These are phyloP conservation scores for Sporobolomyces pararoseus DNA, from an alignment of 768 basidiomycete species.

Conservation along the genomic window DNA sequence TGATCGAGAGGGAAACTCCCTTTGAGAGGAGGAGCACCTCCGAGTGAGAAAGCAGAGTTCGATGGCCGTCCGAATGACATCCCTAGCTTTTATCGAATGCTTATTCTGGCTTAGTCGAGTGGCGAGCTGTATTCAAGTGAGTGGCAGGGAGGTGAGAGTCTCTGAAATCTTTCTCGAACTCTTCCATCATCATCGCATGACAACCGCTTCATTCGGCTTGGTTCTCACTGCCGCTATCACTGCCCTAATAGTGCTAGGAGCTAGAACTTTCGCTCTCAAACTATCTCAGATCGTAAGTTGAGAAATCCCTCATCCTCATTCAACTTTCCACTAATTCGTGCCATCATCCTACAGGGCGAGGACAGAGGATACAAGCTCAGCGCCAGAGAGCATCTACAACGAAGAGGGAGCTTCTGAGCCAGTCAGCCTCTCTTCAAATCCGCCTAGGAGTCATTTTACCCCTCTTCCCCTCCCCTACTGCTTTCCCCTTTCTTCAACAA, in stretches of 20 bases:
- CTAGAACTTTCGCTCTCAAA: slow-evolving; percentile 3
- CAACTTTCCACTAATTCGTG: background rate
- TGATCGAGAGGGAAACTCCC: slow-evolving; percentile 53
- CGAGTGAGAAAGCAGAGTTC: slow-evolving; percentile 46
- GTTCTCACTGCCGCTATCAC: background rate
- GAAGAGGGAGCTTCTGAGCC: slow-evolving; percentile 27
- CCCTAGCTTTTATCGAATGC: background rate
- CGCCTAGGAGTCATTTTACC: too few species aligned
- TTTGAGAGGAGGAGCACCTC: slow-evolving; percentile 47
- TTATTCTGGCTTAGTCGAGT: too few species aligned
- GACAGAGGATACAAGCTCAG: slow-evolving; percentile 10
- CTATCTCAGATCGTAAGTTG: slow-evolving; percentile 15
- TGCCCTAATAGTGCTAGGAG: background rate
- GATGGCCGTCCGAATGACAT: slow-evolving; percentile 51
- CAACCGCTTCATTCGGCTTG: slow-evolving; percentile 1
- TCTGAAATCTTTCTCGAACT: background rate
- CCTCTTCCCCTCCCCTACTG: slow-evolving; percentile 3
- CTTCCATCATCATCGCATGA: background rate
- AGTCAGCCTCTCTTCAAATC: background rate
- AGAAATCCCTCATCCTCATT: background rate
- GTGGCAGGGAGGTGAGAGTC: too few species aligned
- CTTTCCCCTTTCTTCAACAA: slow-evolving; percentile 4
- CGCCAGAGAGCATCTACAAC: slow-evolving; percentile 10
- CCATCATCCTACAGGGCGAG: background rate
- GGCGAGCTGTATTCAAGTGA: too few species aligned